phyloP scores from a whole-genome alignment of 2,329 filamentous ascomycete species.

The Colletotrichum cereale region DNA sequence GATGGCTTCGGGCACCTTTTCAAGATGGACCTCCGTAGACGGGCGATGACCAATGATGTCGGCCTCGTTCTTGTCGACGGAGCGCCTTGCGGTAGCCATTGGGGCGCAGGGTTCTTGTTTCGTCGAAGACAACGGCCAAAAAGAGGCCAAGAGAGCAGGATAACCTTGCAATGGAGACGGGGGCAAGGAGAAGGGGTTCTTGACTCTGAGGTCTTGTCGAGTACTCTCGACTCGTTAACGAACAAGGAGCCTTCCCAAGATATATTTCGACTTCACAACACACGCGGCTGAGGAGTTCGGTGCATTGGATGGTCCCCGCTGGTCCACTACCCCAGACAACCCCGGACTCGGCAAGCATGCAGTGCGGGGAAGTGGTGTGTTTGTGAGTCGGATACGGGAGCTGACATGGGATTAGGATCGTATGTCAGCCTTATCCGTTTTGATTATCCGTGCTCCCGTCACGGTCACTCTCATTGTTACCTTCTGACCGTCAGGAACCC shows the following conservation, averaged over 20 bases:
- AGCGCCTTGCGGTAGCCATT: slow-evolving; percentile 29
- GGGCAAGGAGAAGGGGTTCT: too few relatives aligned
- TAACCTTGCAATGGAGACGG: background rate
- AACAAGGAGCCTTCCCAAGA: background rate
- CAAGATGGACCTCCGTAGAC: slow-evolving; percentile 25
- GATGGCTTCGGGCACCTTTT: slow-evolving; percentile 42
- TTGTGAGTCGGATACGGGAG: background rate
- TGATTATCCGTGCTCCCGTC: slow-evolving; percentile 16
- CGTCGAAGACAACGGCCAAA: background rate
- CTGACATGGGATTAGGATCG: slow-evolving; percentile 5
- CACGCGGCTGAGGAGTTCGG: background rate
- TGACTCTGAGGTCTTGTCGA: background rate
- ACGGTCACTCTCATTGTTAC: background rate
- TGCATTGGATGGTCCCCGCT: background rate
- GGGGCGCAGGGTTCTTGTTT: background rate
- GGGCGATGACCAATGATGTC: slow-evolving; percentile 27
- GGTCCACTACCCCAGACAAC: background rate
- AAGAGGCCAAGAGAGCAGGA: background rate
- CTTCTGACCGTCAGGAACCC: background rate
- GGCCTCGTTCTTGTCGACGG: slow-evolving; percentile 36
- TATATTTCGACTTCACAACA: slow-evolving; percentile 1
- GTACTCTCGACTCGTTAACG: background rate
- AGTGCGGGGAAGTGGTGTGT: slow-evolving; percentile 29
- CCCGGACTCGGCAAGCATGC: slow-evolving; percentile 7
- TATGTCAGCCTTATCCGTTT: slow-evolving; percentile 19